phyloP scores from a whole-genome alignment of 257 asterid genomes.

The Ligustrum vulgare region DNA sequence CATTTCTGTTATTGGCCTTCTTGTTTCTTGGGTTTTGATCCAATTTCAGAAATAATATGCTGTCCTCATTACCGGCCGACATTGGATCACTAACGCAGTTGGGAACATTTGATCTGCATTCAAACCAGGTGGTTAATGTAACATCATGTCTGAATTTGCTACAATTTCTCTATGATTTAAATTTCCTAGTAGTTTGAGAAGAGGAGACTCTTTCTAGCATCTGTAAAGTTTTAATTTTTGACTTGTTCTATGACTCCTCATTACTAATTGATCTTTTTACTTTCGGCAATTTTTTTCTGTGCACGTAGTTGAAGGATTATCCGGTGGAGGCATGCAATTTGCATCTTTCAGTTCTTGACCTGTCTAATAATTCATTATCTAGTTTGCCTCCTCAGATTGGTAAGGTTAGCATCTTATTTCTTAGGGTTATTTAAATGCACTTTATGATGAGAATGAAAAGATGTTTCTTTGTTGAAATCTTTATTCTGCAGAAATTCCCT shows the following conservation, averaged over 20 bases:
- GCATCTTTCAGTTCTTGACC: conserved; percentile 78
- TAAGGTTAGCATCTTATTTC: conserved; percentile 53
- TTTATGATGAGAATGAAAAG: conserved; percentile 20
- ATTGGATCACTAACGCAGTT: conserved; percentile 71
- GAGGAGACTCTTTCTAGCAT: conserved; percentile 1
- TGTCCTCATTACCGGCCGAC: conserved; percentile 75
- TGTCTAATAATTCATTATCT: conserved; percentile 88
- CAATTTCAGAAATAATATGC: conserved; percentile 58
- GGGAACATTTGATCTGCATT: conserved; percentile 94
- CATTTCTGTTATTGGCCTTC: conserved; percentile 16
- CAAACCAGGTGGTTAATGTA: conserved; percentile 71
- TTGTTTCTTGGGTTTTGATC: conserved; percentile 23
- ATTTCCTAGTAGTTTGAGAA: conserved; percentile 10
- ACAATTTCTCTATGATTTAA: not conserved
- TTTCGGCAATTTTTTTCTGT: conserved; percentile 21
- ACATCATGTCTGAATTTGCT: conserved; percentile 17
- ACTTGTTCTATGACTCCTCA: conserved; percentile 22
- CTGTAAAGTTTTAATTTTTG: conserved; percentile 10
- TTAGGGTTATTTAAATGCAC: conserved; percentile 3
- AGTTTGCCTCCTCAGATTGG: conserved; percentile 95
- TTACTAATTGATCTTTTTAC: conserved; percentile 21
- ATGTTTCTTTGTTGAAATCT: not conserved
- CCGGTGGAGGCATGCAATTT: conserved; percentile 90
- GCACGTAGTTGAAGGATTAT: conserved; percentile 79
- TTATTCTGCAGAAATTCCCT: not conserved